Conservation (phyloP, 2,329 filamentous ascomycete species). For the Aspergillus felis region DNA sequence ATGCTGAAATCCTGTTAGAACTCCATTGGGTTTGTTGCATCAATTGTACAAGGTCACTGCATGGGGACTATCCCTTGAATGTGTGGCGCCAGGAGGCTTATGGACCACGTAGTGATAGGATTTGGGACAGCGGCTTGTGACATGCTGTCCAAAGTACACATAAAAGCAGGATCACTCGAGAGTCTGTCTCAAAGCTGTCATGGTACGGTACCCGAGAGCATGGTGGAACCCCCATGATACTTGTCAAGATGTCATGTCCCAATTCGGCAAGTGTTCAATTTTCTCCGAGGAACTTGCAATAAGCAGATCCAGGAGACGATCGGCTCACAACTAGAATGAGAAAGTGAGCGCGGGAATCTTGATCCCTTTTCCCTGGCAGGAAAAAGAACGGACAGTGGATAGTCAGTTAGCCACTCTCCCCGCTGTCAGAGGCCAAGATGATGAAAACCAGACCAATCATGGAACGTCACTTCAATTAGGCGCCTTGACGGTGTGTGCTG, state of each 20-base stretch:
- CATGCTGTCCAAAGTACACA: neutral
- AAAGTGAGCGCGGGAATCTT: neutral
- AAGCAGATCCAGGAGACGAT: neutral
- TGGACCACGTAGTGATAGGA: neutral
- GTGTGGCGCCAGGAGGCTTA: neutral
- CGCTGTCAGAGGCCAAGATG: neutral
- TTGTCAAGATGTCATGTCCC: neutral
- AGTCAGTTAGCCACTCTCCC: neutral
- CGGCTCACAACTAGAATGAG: neutral
- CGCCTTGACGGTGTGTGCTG: neutral
- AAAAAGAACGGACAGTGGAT: neutral
- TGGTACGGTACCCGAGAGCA: neutral
- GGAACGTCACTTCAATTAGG: constrained; percentile 1
- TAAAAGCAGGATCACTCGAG: neutral
- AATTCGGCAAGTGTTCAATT: neutral
- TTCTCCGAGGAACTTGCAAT: neutral
- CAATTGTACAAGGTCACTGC: neutral
- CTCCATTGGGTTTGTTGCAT: neutral
- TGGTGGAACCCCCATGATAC: neutral
- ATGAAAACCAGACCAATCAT: constrained; percentile 1
- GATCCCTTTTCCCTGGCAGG: neutral
- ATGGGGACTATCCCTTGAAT: neutral
- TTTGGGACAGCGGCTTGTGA: neutral
- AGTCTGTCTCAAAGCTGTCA: neutral
- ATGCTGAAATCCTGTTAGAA: neutral